Conservation (phyloP, 768 basidiomycete genomes). For the Cantharellus anzutake region DNA sequence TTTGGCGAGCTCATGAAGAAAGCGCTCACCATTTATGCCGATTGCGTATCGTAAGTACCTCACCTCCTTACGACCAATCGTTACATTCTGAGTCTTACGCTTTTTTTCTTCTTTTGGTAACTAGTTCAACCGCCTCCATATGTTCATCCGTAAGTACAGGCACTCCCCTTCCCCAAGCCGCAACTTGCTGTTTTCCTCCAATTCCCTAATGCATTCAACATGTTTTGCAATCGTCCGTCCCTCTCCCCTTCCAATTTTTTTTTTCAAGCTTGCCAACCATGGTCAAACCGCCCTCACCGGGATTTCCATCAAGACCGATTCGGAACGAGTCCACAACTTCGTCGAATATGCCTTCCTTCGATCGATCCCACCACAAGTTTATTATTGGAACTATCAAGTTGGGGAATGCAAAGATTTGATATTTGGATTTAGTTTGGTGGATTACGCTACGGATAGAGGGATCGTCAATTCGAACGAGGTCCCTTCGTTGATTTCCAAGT, state of each 20-base stretch:
- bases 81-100: not conserved
- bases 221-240: not conserved
- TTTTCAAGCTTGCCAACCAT: constrained; percentile 41
- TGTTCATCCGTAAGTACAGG: constrained; percentile 16
- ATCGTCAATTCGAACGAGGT: constrained; percentile 44
- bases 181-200: not conserved
- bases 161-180: not conserved
- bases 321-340: constrained; percentile 27
- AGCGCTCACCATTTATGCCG: constrained; percentile 52
- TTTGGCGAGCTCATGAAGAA: constrained; percentile 41
- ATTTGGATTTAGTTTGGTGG: constrained; percentile 73
- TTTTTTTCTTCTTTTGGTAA: not conserved
- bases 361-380: constrained; percentile 46
- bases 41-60: constrained; percentile 49
- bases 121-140: constrained; percentile 61
- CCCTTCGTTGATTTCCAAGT: constrained; percentile 64
- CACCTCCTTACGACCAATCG: not conserved
- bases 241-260: not conserved
- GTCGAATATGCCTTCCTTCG: constrained; percentile 26
- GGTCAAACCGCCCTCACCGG: constrained; percentile 38
- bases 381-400: constrained; percentile 62
- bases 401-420: constrained; percentile 78
- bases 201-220: not conserved
- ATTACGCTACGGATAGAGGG: constrained; percentile 70
- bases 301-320: constrained; percentile 56